Percentiles rank a stretch among this genome's conserved stretches.
phyloP scores from a whole-genome alignment of 805 yeast genomes.

The Vanderwaltozyma yarrowii region DNA sequence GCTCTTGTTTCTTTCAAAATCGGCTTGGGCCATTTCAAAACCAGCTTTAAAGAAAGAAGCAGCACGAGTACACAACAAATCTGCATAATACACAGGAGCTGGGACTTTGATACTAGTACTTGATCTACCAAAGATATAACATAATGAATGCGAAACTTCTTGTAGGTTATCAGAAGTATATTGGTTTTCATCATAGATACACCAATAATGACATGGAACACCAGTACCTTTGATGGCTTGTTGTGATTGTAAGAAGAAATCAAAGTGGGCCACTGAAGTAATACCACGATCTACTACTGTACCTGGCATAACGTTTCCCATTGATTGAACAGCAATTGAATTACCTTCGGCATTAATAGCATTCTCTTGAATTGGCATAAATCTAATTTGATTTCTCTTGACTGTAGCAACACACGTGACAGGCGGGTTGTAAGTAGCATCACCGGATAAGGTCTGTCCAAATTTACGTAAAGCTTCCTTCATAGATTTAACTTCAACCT shows the following conservation, averaged over 20 bases:
- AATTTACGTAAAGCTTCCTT: conserved; percentile 10
- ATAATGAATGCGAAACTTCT: conserved; percentile 12
- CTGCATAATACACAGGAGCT: conserved; percentile 15
- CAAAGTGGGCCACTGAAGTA: conserved; percentile 18
- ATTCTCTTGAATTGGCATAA: conserved; percentile 16
- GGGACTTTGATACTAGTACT: conserved; percentile 15
- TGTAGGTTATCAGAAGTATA: conserved; percentile 13
- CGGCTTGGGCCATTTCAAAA: conserved; percentile 6
- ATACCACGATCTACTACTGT: conserved; percentile 19
- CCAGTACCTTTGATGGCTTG: conserved; percentile 18
- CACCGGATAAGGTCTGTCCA: conserved; percentile 5
- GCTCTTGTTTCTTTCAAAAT: background rate
- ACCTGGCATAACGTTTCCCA: conserved; percentile 20
- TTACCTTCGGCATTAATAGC: conserved; percentile 13
- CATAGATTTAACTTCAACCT: conserved; percentile 13
- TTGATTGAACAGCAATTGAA: conserved; percentile 14
- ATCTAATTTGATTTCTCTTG: conserved; percentile 17
- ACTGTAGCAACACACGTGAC: conserved; percentile 13
- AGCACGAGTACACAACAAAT: conserved; percentile 16
- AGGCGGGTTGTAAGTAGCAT: conserved; percentile 11
- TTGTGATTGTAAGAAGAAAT: conserved; percentile 18
- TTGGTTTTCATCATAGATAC: conserved; percentile 15
- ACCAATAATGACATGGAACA: conserved; percentile 20
- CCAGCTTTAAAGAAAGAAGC: conserved; percentile 15
- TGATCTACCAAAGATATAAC: conserved; percentile 17